These are phyloP conservation scores for Alternaria burnsii DNA, from an alignment of 2,329 filamentous ascomycete genomes.

Conservation along the genomic window DNA sequence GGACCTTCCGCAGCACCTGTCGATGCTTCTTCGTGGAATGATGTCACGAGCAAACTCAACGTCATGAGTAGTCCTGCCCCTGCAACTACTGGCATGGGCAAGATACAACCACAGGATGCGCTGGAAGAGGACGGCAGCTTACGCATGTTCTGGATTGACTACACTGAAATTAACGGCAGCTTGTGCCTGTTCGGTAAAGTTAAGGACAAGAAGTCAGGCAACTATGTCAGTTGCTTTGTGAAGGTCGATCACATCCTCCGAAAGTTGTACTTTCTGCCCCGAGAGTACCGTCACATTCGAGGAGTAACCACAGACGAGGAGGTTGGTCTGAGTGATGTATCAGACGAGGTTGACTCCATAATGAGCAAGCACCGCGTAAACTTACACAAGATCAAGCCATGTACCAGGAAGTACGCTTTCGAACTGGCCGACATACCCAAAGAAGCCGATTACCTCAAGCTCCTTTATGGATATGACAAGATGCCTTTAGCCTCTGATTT, in stretches of 20 bases:
- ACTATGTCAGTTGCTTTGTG: conserved; percentile 90
- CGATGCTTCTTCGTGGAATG: conserved; percentile 87
- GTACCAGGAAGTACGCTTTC: conserved; percentile 92
- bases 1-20: conserved; percentile 64
- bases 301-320: conserved; percentile 77
- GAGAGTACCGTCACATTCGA: conserved; percentile 66
- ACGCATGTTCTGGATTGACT: conserved; percentile 97
- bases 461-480: conserved; percentile 95
- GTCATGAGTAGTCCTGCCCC: conserved; percentile 77
- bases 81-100: conserved; percentile 74
- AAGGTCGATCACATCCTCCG: conserved; percentile 94
- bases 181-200: conserved; percentile 97
- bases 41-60: conserved; percentile 85
- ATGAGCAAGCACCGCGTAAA: conserved; percentile 87
- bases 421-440: conserved; percentile 87
- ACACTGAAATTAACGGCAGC: conserved; percentile 88
- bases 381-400: conserved; percentile 93
- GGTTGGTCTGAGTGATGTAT: conserved; percentile 88
- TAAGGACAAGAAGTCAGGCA: conserved; percentile 81
- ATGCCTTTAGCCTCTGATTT: conserved; percentile 73
- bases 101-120: conserved; percentile 83
- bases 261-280: conserved; percentile 91
- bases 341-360: conserved; percentile 83
- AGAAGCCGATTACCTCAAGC: conserved; percentile 89
- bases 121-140: conserved; percentile 92